A percentile compares a stretch with the other conserved stretches of the same genome.
Evolutionary conservation across 2,329 filamentous ascomycete species (phyloP).

Genomic region (Colletotrichum destructivum): DNA sequence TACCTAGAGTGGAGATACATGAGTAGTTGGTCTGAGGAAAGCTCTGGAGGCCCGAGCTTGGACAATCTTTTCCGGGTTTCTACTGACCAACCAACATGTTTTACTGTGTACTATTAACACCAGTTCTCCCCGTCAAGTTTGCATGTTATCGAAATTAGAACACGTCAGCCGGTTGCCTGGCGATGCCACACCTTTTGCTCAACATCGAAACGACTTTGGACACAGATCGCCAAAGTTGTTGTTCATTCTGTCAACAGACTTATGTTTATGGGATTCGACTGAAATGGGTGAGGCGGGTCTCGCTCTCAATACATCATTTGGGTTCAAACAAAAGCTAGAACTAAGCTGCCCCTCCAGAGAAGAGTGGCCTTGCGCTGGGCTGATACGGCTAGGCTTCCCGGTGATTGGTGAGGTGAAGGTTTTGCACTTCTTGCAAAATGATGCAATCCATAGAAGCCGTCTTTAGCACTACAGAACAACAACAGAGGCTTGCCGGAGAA

Average conservation of each 20-base stretch:
- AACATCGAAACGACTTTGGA: neutral
- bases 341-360: neutral
- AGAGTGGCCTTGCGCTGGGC: slow-evolving; percentile 8
- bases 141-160: slow-evolving; percentile 29
- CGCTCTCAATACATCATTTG: neutral
- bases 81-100: slow-evolving; percentile 21
- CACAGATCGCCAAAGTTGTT: neutral
- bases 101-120: neutral
- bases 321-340: neutral
- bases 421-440: slow-evolving; percentile 1
- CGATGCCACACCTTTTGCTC: slow-evolving; percentile 15
- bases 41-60: slow-evolving; percentile 26
- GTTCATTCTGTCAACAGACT: neutral
- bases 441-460: neutral
- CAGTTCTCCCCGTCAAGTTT: slow-evolving; percentile 14
- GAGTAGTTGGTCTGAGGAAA: slow-evolving; percentile 6
- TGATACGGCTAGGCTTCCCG: slow-evolving; percentile 26
- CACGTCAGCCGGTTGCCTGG: neutral
- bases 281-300: neutral
- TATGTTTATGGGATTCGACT: neutral
- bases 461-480: neutral
- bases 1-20: too few relatives aligned
- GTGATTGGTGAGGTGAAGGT: slow-evolving; percentile 13
- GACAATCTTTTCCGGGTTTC: slow-evolving; percentile 31
- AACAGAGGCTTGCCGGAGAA: slow-evolving; percentile 1